A percentile compares a stretch with the other conserved stretches of the same genome.
Evolutionary conservation across 371 early-diverging fungal genomes (phyloP).

Genomic region (Apophysomyces ossiformis): DNA sequence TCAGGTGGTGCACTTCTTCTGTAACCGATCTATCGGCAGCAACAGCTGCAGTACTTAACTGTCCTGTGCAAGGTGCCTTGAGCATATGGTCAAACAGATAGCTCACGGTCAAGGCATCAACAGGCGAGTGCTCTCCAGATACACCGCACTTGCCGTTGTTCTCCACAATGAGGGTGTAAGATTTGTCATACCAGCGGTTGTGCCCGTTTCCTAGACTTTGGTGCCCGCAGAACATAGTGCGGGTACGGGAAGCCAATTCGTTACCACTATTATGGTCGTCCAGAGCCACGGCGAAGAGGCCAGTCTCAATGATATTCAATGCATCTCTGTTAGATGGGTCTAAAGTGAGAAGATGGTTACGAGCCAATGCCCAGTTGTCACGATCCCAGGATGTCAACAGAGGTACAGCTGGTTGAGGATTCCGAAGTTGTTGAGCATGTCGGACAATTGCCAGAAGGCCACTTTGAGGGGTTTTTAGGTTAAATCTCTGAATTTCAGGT

Average conservation of each 20-base stretch:
- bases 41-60: neutral
- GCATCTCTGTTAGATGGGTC: conserved; percentile 57
- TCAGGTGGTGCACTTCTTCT: conserved; percentile 41
- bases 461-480: conserved; percentile 11
- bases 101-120: conserved; percentile 78
- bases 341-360: conserved; percentile 60
- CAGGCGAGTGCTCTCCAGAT: conserved; percentile 85
- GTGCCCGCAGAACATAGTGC: conserved; percentile 44
- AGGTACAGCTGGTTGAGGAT: conserved; percentile 64
- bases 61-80: conserved; percentile 41
- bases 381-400: conserved; percentile 87
- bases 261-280: conserved; percentile 67
- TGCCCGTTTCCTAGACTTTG: conserved; percentile 55
- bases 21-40: conserved; percentile 8
- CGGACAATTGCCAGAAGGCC: conserved; percentile 41
- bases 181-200: conserved; percentile 92
- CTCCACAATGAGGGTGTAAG: conserved; percentile 65
- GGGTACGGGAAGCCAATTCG: conserved; percentile 38
- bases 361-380: conserved; percentile 79
- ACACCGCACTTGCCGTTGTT: conserved; percentile 74
- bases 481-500: neutral
- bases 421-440: conserved; percentile 44
- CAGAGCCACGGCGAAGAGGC: conserved; percentile 77
- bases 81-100: conserved; percentile 64
- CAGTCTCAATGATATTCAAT: conserved; percentile 60